These are phyloP conservation scores for Verticillium dahliae DNA, from an alignment of 2,329 filamentous ascomycete species.

Conservation along the genomic window DNA sequence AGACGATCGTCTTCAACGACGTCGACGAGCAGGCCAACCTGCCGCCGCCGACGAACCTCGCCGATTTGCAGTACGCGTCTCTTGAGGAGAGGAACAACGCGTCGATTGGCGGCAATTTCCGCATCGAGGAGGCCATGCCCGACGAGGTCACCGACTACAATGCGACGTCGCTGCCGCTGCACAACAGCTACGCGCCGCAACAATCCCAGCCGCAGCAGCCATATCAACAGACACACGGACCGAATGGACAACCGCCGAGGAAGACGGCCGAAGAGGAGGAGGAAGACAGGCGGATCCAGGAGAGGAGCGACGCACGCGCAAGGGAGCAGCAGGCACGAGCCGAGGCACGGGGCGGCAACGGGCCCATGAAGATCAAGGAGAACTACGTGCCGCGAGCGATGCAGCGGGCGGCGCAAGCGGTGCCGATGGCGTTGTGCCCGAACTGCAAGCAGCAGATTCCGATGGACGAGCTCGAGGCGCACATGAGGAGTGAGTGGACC, in stretches of 20 bases:
- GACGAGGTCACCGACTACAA: conserved; percentile 60
- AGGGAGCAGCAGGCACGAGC: conserved; percentile 71
- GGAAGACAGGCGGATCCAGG: conserved; percentile 56
- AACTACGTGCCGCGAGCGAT: conserved; percentile 87
- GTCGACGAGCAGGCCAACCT: conserved; percentile 80
- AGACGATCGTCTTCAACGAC: conserved; percentile 89
- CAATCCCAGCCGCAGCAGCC: conserved; percentile 13
- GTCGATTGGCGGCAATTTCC: conserved; percentile 72
- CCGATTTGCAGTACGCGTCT: conserved; percentile 88
- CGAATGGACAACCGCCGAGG: conserved; percentile 20
- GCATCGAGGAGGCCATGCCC: conserved; percentile 94
- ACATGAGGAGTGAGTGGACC: conserved; percentile 70
- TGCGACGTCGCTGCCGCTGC: conserved; percentile 40
- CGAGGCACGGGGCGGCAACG: conserved; percentile 62
- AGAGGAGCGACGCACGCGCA: conserved; percentile 51
- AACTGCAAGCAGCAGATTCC: conserved; percentile 91
- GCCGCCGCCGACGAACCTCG: conserved; percentile 80
- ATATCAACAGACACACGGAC: conserved; percentile 17
- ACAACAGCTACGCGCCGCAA: conserved; percentile 33
- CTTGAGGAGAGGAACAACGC: conserved; percentile 92
- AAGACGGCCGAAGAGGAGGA: conserved; percentile 49
- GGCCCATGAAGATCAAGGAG: conserved; percentile 82
- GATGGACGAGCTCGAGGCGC: conserved; percentile 78
- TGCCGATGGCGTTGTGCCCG: conserved; percentile 72
- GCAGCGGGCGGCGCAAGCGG: conserved; percentile 57